These are phyloP conservation scores for Aspergillus arachidicola DNA, from an alignment of 2,329 filamentous ascomycete genomes.

Conservation along the genomic window DNA sequence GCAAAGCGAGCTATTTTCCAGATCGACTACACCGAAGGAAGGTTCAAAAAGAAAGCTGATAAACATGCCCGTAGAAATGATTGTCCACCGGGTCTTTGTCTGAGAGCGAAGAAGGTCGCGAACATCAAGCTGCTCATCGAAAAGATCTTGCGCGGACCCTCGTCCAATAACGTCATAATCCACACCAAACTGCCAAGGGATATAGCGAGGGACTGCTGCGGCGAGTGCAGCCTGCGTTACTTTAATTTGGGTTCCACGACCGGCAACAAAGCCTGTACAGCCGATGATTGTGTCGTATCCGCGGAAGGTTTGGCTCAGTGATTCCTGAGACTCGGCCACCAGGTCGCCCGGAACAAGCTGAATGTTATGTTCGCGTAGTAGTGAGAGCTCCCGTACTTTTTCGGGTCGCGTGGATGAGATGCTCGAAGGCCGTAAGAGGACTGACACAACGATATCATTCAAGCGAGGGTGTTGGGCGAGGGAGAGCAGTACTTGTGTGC, in stretches of 20 bases:
- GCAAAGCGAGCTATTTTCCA: conserved; percentile 44
- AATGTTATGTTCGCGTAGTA: conserved; percentile 28
- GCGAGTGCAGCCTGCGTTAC: conserved; percentile 58
- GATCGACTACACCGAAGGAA: conserved; percentile 65
- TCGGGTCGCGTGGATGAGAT: conserved; percentile 33
- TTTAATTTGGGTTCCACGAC: conserved; percentile 60
- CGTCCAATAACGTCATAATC: conserved; percentile 68
- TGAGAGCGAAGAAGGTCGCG: conserved; percentile 56
- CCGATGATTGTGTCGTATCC: conserved; percentile 53
- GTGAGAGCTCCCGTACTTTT: conserved; percentile 8
- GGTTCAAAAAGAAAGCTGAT: conserved; percentile 69
- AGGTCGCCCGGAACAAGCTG: conserved; percentile 52
- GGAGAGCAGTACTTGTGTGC: conserved; percentile 56
- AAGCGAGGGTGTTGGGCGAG: conserved; percentile 52
- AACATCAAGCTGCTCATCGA: conserved; percentile 68
- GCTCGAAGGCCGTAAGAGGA: conserved; percentile 58
- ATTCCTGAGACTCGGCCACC: conserved; percentile 26
- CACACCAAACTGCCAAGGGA: conserved; percentile 76
- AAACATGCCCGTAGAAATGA: conserved; percentile 71
- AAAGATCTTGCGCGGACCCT: conserved; percentile 64
- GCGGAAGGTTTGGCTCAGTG: conserved; percentile 49
- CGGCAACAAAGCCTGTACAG: conserved; percentile 63
- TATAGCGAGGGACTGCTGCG: conserved; percentile 55
- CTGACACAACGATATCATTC: conserved; percentile 43
- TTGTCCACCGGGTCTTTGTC: conserved; percentile 57